Base-by-base conservation (phyloP, 305 asterid species). In the Fraxinus baroniana region DNA sequence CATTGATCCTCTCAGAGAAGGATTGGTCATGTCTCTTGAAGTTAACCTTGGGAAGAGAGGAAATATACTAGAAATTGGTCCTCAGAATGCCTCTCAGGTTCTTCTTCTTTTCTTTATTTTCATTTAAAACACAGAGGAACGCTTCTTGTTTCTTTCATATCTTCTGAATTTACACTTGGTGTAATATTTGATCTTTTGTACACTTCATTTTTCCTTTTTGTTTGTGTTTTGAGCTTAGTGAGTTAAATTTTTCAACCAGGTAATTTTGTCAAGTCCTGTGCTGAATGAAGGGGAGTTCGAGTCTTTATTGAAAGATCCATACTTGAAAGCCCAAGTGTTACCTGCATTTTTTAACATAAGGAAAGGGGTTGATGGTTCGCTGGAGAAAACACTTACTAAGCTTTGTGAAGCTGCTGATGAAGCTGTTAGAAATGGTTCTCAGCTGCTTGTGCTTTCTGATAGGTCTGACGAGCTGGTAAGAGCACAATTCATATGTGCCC, bases 391-490 rank as follows among this genome's bases (percentile, higher is more conserved):
- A 41, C 82, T 96, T 75, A 46, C 89, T 90, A 92, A 84, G 86
- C 94, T 96, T 84, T 96, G 99, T 87, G 98, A 96, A 92, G 97
- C 95, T 80, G 99, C 99, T 74, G 98, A 96, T 89, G 98, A 96
- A 90, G 99, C 99, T 81, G 99, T 96, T 80, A 92, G 99, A 92
- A 94, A 88, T 89, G 98, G 99, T 80, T 90, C 97, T 78, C 98
- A 96, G 87, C 93, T 96, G 89, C 99, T 96, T 86, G 87, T 96
- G 88, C 95, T 96, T 83, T 93, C 98, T 44, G 99, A 96, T 89
- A 93, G 98, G 89, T 88, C 92, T 84, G 98, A 94, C 85, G 98
- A 96, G 79, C 92, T 91, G 93, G 99, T 96, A 88, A 81, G 97
- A 18, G 39, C 81, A 15, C 70, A 83, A 86, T 81, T 78, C 72